These are phyloP conservation scores for Astragalus membranaceus DNA, from an alignment of 306 rosid genomes.

Conservation along the genomic window DNA sequence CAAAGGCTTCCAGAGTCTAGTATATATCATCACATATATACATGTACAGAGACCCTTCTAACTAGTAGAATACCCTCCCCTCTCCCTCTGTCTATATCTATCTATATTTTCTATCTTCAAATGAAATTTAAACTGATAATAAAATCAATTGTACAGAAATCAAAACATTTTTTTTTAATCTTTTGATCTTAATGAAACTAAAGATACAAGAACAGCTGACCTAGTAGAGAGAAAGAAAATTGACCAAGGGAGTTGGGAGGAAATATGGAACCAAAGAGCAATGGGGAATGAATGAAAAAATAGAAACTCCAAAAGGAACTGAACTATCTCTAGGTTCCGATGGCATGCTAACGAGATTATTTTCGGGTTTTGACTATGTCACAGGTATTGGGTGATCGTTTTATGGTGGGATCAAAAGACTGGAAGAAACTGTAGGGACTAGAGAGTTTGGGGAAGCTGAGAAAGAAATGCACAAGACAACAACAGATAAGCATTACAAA, in stretches of 20 bases:
- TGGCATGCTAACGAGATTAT: conserved; percentile 49
- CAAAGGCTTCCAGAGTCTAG: conserved; percentile 40
- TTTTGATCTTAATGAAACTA: conserved; percentile 16
- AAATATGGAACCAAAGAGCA: conserved; percentile 66
- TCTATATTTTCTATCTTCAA: conserved; percentile 29
- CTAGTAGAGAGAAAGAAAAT: conserved; percentile 10
- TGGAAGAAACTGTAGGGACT: conserved; percentile 33
- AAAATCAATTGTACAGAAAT: conserved; percentile 48
- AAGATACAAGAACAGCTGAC: conserved; percentile 36
- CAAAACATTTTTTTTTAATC: neutral
- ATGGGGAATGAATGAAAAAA: conserved; percentile 92
- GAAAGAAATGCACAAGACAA: conserved; percentile 24
- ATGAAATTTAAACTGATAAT: conserved; percentile 32
- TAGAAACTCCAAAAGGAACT: conserved; percentile 50
- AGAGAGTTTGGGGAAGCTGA: conserved; percentile 22
- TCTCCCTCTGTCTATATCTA: conserved; percentile 31
- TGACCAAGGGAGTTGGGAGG: conserved; percentile 32
- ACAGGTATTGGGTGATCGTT: conserved; percentile 42
- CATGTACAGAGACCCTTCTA: conserved; percentile 49
- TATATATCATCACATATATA: conserved; percentile 71
- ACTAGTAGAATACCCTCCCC: conserved; percentile 35
- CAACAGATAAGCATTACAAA: conserved; percentile 25
- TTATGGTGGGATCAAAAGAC: conserved; percentile 37
- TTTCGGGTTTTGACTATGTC: conserved; percentile 51
- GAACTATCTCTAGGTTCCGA: conserved; percentile 53